These are phyloP conservation scores for Globisporangium yorkense DNA, from an alignment of 352 stramenopile genomes.

Conservation along the genomic window DNA sequence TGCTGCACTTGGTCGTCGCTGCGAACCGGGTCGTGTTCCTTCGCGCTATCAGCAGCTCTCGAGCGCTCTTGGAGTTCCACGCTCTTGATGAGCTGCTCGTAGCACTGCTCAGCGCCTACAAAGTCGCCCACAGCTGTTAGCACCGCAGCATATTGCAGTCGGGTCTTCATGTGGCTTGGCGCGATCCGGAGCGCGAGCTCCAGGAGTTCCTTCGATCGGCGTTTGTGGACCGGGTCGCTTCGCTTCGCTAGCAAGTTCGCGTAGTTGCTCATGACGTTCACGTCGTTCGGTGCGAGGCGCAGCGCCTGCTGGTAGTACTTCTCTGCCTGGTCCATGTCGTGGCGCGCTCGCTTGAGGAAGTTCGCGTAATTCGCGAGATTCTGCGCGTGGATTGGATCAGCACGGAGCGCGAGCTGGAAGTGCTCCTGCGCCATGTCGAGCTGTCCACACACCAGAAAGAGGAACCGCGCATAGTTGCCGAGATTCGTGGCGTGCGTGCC, in stretches of 20 bases:
- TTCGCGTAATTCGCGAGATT: conserved; percentile 27
- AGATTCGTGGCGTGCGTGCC: conserved; percentile 23
- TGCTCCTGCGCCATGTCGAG: conserved; percentile 15
- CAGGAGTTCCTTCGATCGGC: conserved; percentile 15
- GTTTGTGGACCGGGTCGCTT: background rate
- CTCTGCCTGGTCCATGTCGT: conserved; percentile 23
- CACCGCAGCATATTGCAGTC: conserved; percentile 16
- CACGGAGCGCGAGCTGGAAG: conserved; percentile 21
- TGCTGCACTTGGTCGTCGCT: background rate
- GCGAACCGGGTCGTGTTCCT: too few relatives aligned
- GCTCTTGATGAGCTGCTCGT: conserved; percentile 10
- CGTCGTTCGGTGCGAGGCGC: conserved; percentile 15
- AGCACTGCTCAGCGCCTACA: conserved; percentile 2
- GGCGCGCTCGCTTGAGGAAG: conserved; percentile 23
- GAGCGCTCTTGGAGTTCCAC: conserved; percentile 1
- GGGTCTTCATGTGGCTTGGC: conserved; percentile 15
- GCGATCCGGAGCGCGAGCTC: conserved; percentile 17
- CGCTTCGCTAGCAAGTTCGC: conserved; percentile 21
- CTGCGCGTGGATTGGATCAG: conserved; percentile 13
- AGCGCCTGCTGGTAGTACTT: conserved; percentile 23
- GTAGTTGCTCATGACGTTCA: conserved; percentile 24
- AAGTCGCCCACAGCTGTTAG: conserved; percentile 4
- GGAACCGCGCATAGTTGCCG: conserved; percentile 34
- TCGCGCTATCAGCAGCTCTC: background rate
- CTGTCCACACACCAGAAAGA: conserved; percentile 17